Evolutionary conservation across 108 stramenopile species (phyloP).

Genomic region (Mayamaea pseudoterrestris): DNA sequence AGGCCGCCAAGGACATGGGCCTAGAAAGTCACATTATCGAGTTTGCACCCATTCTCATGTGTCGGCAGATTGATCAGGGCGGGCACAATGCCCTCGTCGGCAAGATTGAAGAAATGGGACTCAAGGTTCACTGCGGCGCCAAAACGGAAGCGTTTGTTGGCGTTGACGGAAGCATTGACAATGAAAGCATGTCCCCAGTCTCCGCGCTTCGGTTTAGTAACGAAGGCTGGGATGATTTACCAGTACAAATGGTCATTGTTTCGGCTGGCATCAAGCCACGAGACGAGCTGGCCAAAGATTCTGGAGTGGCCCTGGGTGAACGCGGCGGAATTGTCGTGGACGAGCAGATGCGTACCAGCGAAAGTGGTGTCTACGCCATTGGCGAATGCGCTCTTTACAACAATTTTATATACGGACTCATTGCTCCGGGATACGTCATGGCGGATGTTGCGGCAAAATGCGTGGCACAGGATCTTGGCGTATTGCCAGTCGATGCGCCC

Average conservation of each 20-base stretch:
- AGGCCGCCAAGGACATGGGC: conserved; percentile 90
- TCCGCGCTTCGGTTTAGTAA: conserved; percentile 65
- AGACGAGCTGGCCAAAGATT: conserved; percentile 72
- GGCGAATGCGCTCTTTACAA: conserved; percentile 88
- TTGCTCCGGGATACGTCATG: conserved; percentile 87
- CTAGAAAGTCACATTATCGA: conserved; percentile 83
- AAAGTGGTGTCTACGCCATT: conserved; percentile 77
- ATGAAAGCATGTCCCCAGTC: conserved; percentile 51
- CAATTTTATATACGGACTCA: conserved; percentile 89
- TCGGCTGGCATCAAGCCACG: conserved; percentile 88
- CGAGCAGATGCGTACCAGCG: conserved; percentile 65
- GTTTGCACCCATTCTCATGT: conserved; percentile 89
- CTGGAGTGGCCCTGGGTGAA: conserved; percentile 67
- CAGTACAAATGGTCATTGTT: conserved; percentile 88
- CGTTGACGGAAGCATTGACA: conserved; percentile 67
- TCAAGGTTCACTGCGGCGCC: conserved; percentile 84
- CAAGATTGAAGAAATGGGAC: conserved; percentile 86
- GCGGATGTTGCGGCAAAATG: conserved; percentile 80
- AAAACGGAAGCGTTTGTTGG: conserved; percentile 83
- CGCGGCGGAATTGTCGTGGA: conserved; percentile 87
- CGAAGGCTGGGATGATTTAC: conserved; percentile 82
- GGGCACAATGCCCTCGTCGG: conserved; percentile 85
- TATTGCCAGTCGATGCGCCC: conserved; percentile 15
- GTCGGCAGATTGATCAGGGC: conserved; percentile 89
- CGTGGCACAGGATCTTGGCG: conserved; percentile 46